phyloP scores from a whole-genome alignment of 2,329 filamentous ascomycete species.

The Colletotrichum tropicicola region DNA sequence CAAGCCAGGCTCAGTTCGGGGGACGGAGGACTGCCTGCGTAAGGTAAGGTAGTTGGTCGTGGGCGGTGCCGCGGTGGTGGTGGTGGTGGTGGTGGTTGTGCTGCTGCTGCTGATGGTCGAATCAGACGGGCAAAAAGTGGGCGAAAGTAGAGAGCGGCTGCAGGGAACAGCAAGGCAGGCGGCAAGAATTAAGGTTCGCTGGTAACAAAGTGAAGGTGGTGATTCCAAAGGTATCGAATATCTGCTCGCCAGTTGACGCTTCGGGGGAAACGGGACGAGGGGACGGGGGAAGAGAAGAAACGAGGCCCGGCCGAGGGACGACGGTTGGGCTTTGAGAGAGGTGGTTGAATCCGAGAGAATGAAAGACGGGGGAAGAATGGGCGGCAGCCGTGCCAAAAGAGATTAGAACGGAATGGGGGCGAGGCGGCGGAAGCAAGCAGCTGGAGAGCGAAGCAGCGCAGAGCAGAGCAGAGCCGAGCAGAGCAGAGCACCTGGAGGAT shows the following conservation, averaged over 20 bases:
- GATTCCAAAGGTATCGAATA: constrained; percentile 14
- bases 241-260: not conserved
- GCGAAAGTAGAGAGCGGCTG: constrained; percentile 21
- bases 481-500: too few relatives aligned
- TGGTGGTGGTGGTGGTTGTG: not conserved
- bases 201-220: constrained; percentile 19
- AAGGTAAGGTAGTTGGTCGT: not conserved
- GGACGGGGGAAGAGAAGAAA: constrained; percentile 13
- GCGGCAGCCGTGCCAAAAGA: constrained; percentile 13
- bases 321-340: constrained; percentile 28
- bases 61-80: constrained; percentile 1
- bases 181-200: constrained; percentile 22
- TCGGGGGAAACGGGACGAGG: not conserved
- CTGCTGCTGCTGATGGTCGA: constrained; percentile 9
- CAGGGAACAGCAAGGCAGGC: constrained; percentile 18
- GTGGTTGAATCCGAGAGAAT: constrained; percentile 26
- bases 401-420: constrained; percentile 4
- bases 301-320: constrained; percentile 13
- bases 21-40: constrained; percentile 3
- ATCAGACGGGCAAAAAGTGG: constrained; percentile 26
- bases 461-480: too few relatives aligned
- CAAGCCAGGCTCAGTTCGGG: constrained; percentile 14
- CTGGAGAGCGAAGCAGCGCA: not conserved
- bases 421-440: not conserved
- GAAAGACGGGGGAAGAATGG: constrained; percentile 23